Conservation (phyloP, 805 yeast species). For the Saccharomyces kudriavzevii region DNA sequence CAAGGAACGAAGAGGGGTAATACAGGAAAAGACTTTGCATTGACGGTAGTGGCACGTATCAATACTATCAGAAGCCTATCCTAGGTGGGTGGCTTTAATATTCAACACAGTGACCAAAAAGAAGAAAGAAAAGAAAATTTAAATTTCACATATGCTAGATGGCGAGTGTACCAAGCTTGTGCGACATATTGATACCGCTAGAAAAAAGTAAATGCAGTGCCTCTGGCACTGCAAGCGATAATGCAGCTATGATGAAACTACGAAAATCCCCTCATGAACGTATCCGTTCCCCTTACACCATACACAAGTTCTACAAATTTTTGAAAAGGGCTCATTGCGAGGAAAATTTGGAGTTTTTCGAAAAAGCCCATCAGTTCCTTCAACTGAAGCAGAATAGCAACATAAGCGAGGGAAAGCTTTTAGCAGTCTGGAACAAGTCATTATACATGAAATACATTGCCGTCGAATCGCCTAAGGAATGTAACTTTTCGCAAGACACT, state of each 20-base stretch:
- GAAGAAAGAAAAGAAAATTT: background rate
- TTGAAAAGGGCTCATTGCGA: constrained; percentile 23
- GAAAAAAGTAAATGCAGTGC: background rate
- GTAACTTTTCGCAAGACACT: constrained; percentile 25
- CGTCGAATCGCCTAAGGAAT: constrained; percentile 24
- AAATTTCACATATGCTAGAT: background rate
- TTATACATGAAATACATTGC: constrained; percentile 19
- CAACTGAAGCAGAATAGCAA: background rate
- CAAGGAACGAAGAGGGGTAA: background rate
- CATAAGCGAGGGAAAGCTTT: background rate
- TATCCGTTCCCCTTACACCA: constrained; percentile 9
- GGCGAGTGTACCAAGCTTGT: background rate
- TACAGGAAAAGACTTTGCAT: background rate
- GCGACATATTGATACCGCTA: background rate
- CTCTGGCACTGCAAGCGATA: background rate
- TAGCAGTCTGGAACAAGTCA: constrained; percentile 16
- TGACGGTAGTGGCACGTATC: background rate
- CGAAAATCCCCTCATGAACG: background rate
- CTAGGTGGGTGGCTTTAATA: background rate
- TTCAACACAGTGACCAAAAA: background rate
- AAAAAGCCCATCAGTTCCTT: background rate
- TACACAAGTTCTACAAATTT: constrained; percentile 18
- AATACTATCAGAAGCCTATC: background rate
- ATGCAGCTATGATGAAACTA: background rate
- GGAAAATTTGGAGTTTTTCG: constrained; percentile 26